Percentiles rank a stretch among this genome's conserved stretches.
phyloP scores from a whole-genome alignment of 208 protist species.

The Strigomonas culicis region DNA sequence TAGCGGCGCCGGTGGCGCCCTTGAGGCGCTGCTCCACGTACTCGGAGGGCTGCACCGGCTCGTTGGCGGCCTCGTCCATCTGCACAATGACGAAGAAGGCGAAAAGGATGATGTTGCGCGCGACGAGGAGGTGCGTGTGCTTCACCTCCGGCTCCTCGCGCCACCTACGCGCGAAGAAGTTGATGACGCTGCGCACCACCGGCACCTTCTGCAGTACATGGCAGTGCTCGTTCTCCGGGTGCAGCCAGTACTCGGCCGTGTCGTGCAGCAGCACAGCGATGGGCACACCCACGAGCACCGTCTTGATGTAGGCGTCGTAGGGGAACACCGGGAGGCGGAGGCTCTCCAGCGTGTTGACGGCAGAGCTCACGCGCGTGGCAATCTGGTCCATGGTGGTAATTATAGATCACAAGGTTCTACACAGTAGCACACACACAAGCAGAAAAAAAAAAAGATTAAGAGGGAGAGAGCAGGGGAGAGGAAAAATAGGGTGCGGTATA shows the following conservation, averaged over 20 bases:
- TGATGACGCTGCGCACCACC: slow-evolving; percentile 22
- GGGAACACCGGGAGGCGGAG: slow-evolving; percentile 51
- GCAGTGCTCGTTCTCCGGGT: slow-evolving; percentile 39
- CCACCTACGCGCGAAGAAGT: slow-evolving; percentile 77
- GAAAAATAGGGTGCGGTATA: background rate
- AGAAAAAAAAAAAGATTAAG: slow-evolving; percentile 6
- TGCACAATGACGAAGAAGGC: slow-evolving; percentile 59
- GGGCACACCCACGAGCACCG: slow-evolving; percentile 63
- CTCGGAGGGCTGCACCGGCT: slow-evolving; percentile 44
- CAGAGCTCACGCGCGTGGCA: slow-evolving; percentile 57
- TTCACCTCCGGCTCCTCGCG: slow-evolving; percentile 57
- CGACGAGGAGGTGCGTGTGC: slow-evolving; percentile 32
- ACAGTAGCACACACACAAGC: background rate
- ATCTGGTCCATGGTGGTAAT: slow-evolving; percentile 56
- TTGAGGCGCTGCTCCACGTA: slow-evolving; percentile 68
- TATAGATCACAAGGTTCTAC: background rate
- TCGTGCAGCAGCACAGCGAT: slow-evolving; percentile 76
- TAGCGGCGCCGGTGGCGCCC: slow-evolving; percentile 36
- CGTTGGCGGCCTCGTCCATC: slow-evolving; percentile 37
- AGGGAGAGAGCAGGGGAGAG: background rate
- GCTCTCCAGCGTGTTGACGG: slow-evolving; percentile 64
- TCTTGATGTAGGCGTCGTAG: slow-evolving; percentile 49
- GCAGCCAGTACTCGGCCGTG: slow-evolving; percentile 76
- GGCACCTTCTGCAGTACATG: slow-evolving; percentile 17
- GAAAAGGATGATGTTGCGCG: slow-evolving; percentile 71